phyloP scores from a whole-genome alignment of 345 rosid species.

The Excoecaria cochinchinensis region DNA sequence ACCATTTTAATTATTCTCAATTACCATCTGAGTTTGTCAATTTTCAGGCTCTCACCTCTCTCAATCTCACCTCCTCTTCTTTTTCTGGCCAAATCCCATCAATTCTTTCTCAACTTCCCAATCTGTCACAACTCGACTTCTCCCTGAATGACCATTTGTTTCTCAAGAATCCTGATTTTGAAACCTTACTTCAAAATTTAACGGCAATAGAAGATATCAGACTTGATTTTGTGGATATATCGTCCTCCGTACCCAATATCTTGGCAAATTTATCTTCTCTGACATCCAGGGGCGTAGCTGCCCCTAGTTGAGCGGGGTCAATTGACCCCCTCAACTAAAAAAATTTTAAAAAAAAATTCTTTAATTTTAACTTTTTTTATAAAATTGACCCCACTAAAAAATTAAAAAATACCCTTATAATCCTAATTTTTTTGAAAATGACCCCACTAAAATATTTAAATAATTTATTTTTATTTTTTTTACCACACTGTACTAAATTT shows the following conservation, averaged over 20 bases:
- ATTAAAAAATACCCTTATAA: too few species aligned
- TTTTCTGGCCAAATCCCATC: neutral
- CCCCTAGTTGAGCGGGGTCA: too few species aligned
- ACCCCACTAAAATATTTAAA: too few species aligned
- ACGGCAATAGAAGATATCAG: neutral
- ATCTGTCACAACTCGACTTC: constrained; percentile 5
- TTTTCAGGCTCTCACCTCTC: neutral
- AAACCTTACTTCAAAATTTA: neutral
- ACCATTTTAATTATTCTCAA: neutral
- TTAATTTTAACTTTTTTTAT: too few species aligned
- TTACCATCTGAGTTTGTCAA: neutral
- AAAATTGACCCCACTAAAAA: too few species aligned
- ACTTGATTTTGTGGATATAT: neutral
- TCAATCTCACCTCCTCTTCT: neutral
- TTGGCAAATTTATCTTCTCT: neutral
- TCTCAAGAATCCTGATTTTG: neutral
- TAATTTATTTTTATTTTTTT: too few species aligned
- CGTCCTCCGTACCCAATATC: neutral
- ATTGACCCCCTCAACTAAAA: too few species aligned
- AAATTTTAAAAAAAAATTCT: too few species aligned
- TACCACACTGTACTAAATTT: too few species aligned
- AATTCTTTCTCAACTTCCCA: neutral
- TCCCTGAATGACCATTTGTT: neutral
- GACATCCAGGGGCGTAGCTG: too few species aligned
- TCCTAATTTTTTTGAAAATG: too few species aligned